Evolutionary conservation across 495 filamentous ascomycete genomes (phyloP).

Genomic region (Choiromyces venosus): DNA sequence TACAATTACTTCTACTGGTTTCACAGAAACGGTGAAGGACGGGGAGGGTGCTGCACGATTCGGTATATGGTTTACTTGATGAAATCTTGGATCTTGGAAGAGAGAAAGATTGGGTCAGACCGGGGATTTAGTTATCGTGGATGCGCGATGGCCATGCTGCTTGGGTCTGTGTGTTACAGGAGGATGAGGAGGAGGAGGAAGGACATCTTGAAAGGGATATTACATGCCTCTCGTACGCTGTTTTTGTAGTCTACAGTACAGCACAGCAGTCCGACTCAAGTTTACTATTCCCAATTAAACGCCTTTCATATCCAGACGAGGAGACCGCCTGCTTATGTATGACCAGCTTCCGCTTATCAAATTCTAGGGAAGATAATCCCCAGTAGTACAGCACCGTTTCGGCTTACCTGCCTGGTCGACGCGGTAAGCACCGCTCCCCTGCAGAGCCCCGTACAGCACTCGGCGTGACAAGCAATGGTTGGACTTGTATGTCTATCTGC

Average conservation of each 20-base stretch:
- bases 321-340: constrained; percentile 35
- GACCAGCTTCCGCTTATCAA: constrained; percentile 42
- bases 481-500: too few relatives aligned
- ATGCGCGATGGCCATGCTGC: too few relatives aligned
- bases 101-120: background rate
- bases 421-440: constrained; percentile 41
- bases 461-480: too few relatives aligned
- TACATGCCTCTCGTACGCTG: background rate
- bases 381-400: constrained; percentile 41
- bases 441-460: too few relatives aligned
- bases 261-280: background rate
- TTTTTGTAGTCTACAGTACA: background rate
- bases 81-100: too few relatives aligned
- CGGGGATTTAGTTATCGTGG: background rate
- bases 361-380: constrained; percentile 39
- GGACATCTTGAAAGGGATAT: background rate
- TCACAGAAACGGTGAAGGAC: background rate
- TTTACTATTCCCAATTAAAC: constrained; percentile 25
- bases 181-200: too few relatives aligned
- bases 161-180: background rate
- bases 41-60: background rate
- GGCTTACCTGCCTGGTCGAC: constrained; percentile 38
- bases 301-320: constrained; percentile 14
- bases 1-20: constrained; percentile 13
- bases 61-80: too few relatives aligned